A percentile compares a stretch with the other conserved stretches of the same genome.
Conservation (phyloP, 345 rosid genomes). For the Salix dunnii region DNA sequence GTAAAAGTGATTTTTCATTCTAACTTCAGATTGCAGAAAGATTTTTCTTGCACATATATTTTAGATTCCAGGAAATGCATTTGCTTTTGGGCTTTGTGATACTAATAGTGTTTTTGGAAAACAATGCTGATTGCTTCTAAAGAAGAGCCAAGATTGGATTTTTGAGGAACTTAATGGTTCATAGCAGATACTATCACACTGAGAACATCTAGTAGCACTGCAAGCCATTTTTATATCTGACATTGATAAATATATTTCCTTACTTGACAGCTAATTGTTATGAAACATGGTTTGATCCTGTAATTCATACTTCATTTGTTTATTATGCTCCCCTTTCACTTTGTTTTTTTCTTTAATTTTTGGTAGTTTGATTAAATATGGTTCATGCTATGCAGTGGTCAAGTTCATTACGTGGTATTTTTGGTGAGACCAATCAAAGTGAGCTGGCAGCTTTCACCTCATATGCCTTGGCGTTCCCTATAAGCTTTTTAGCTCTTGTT, state of each 20-base stretch:
- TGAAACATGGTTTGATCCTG: background rate
- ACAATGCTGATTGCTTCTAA: background rate
- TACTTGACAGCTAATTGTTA: background rate
- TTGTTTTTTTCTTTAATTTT: background rate
- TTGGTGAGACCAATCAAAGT: conserved; percentile 87
- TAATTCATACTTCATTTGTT: background rate
- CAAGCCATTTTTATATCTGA: background rate
- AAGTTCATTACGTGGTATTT: conserved; percentile 42
- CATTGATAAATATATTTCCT: background rate
- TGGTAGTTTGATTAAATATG: conserved; percentile 12
- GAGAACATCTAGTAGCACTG: background rate
- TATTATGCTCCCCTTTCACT: background rate
- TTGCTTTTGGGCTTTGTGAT: background rate
- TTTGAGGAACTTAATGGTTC: background rate
- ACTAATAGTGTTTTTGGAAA: background rate
- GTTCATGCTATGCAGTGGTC: conserved; percentile 51
- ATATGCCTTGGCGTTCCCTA: conserved; percentile 92
- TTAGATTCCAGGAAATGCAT: background rate
- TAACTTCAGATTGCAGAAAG: background rate
- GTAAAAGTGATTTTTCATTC: background rate
- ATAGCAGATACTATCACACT: background rate
- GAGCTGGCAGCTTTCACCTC: conserved; percentile 93
- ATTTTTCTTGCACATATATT: background rate
- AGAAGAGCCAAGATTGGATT: background rate
- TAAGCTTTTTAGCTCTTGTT: conserved; percentile 75